Evolutionary conservation across 176 grass and related monocot species (phyloP).

Genomic region (Saccharum spontaneum): DNA sequence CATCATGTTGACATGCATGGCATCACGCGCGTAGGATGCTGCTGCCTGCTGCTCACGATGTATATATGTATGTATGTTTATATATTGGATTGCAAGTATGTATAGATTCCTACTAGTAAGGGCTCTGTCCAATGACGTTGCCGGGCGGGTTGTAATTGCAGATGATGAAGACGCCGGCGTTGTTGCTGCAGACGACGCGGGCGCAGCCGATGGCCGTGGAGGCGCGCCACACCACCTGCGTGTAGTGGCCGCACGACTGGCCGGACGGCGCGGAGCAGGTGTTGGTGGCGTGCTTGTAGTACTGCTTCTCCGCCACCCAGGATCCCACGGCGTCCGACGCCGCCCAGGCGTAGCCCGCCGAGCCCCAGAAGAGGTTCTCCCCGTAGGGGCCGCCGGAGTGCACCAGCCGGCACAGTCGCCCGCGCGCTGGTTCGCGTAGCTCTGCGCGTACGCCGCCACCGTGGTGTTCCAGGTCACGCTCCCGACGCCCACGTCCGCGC

Average conservation of each 20-base stretch:
- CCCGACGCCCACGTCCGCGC: slow-evolving; percentile 28
- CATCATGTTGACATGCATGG: no score
- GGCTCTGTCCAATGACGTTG: slow-evolving; percentile 37
- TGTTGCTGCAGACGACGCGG: slow-evolving; percentile 36
- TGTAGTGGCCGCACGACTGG: slow-evolving; percentile 15
- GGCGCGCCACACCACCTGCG: slow-evolving; percentile 35
- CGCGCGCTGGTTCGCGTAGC: slow-evolving; percentile 26
- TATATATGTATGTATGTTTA: no score
- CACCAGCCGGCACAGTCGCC: slow-evolving; percentile 42
- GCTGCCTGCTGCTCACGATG: no score
- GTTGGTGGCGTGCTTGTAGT: slow-evolving; percentile 44
- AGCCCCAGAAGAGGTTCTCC: slow-evolving; percentile 55
- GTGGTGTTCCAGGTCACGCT: slow-evolving; percentile 45
- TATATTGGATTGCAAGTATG: no score
- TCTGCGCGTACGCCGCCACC: slow-evolving; percentile 41
- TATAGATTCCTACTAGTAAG: slow-evolving; percentile 20
- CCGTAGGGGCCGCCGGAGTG: slow-evolving; percentile 57
- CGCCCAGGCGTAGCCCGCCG: background rate
- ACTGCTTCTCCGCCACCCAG: slow-evolving; percentile 58
- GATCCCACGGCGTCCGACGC: slow-evolving; percentile 23
- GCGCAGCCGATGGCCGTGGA: slow-evolving; percentile 42
- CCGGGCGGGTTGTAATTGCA: slow-evolving; percentile 39
- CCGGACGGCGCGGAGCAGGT: slow-evolving; percentile 32
- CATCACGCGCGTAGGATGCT: no score
- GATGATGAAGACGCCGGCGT: slow-evolving; percentile 39